Evolutionary conservation across 2,329 filamentous ascomycete species (phyloP).

Genomic region (Hypocreales sp.): DNA sequence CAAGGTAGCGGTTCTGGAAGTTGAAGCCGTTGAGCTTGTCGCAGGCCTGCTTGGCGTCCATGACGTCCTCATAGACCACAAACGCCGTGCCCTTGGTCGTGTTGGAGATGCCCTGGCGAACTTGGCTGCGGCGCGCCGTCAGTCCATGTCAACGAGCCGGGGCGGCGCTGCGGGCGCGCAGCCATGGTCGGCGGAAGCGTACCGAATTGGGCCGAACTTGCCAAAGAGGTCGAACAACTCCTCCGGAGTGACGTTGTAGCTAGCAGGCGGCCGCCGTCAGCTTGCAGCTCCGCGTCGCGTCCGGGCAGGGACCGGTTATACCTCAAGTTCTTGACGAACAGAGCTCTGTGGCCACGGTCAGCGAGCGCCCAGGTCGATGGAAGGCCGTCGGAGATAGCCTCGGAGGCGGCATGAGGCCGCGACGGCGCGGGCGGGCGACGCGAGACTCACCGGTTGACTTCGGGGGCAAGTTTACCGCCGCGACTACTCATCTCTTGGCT

Average conservation of each 20-base stretch:
- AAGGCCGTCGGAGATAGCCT: not conserved
- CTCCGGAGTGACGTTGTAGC: slow-evolving; percentile 97
- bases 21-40: slow-evolving; percentile 99
- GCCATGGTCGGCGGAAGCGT: slow-evolving; percentile 21
- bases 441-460: slow-evolving; percentile 86
- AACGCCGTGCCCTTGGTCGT: slow-evolving; percentile 98
- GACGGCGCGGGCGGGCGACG: too few species aligned
- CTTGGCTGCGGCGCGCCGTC: slow-evolving; percentile 51
- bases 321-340: slow-evolving; percentile 99
- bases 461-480: slow-evolving; percentile 91
- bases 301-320: slow-evolving; percentile 20
- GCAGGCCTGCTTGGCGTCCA: slow-evolving; percentile 97
- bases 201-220: slow-evolving; percentile 93
- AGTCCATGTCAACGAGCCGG: slow-evolving; percentile 3
- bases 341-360: slow-evolving; percentile 53
- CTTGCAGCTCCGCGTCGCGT: not conserved
- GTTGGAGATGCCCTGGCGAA: slow-evolving; percentile 92
- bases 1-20: slow-evolving; percentile 98
- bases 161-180: not conserved
- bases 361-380: too few species aligned
- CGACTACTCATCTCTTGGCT: slow-evolving; percentile 88
- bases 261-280: slow-evolving; percentile 20
- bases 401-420: too few species aligned
- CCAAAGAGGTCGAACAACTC: slow-evolving; percentile 98
- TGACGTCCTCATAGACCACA: slow-evolving; percentile 98